Evolutionary conservation across 2,329 filamentous ascomycete species (phyloP), one percentile per base, ranked within the genome.

Genomic region (Hyphodiscus sp.): DNA sequence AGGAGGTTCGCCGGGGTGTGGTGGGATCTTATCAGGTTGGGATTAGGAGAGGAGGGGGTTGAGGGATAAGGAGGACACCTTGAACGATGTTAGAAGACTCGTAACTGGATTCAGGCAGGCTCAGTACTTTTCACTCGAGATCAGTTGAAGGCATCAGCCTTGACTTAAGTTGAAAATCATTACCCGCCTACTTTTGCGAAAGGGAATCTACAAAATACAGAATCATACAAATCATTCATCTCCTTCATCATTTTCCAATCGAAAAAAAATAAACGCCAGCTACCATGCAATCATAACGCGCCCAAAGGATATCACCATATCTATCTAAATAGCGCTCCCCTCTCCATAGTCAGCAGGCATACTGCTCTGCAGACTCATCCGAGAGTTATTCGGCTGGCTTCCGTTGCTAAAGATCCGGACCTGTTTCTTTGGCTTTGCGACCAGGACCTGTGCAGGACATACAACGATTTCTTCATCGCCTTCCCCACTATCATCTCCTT

Each of bases 381-480:
- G 58, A 11, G 61, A 63, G 16, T 57, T 41, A 47, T 62, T 63
- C 47, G 52, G 55, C 49, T 52, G 49, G 10, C 26, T 53, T 18
- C 57, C 64, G n/a, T 61, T 59, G 30, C 56, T 60, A 20, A 63
- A 58, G 18, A 66, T 51, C 51, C 62, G 58, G 2, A 64, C 63
- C 4, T 56, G 45, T 52, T 67, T 67, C 58, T 65, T 67, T n/a
- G 62, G 55, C 51, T 65, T 69, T 1, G 86, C 87, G 44, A 96
- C 82, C 56, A 97, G 80, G 38, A 99, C 94, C 70, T 97, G 92
- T 7, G 95, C 94, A 10, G 92, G 92, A 67, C 87, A 95, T 45
- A 99, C 90, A 46, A 97, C 91, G 59, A 95, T 89, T 76, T 97
- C 91, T 61, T 96, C 91, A 51, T 96, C 90, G 51, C 91, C 92